A percentile compares a stretch with the other conserved stretches of the same genome.
Evolutionary conservation across 2,329 filamentous ascomycete genomes (phyloP).

Genomic region (Colletotrichum sp.): DNA sequence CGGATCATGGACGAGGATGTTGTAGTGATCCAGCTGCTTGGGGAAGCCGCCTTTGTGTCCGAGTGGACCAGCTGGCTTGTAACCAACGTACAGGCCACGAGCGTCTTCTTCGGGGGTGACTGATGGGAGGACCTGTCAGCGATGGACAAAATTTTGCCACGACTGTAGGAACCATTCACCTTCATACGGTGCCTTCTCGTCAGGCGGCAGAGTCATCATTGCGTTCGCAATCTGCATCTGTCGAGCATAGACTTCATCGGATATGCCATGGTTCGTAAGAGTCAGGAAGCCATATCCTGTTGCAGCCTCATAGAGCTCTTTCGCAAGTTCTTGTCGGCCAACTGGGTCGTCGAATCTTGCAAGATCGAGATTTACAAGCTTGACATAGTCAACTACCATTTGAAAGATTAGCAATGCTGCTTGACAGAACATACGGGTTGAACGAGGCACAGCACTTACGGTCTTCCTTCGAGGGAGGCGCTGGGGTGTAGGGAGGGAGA

Average conservation of each 20-base stretch:
- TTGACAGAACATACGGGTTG: background rate
- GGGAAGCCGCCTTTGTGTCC: background rate
- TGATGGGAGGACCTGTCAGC: background rate
- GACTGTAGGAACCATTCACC: background rate
- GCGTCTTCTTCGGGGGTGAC: constrained; percentile 31
- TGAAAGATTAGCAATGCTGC: no score
- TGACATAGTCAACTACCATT: constrained; percentile 27
- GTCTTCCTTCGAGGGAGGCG: background rate
- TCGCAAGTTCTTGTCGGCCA: constrained; percentile 28
- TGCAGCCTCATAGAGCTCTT: constrained; percentile 30
- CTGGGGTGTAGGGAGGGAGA: background rate
- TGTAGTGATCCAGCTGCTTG: background rate
- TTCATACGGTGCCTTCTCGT: constrained; percentile 31
- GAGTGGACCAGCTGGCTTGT: background rate
- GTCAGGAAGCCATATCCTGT: constrained; percentile 30
- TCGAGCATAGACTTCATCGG: constrained; percentile 25
- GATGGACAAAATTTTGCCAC: accelerated
- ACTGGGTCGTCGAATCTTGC: constrained; percentile 29
- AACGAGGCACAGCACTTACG: background rate
- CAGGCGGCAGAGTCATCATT: constrained; percentile 28
- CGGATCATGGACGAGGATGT: background rate
- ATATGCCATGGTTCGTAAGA: constrained; percentile 29
- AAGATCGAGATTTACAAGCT: constrained; percentile 29
- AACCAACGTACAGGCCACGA: background rate
- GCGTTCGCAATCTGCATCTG: constrained; percentile 31